Percentiles rank a stretch among this genome's conserved stretches.
Evolutionary conservation across 192 early-diverging fungal genomes (phyloP).

Genomic region (Linnemannia hyalina): DNA sequence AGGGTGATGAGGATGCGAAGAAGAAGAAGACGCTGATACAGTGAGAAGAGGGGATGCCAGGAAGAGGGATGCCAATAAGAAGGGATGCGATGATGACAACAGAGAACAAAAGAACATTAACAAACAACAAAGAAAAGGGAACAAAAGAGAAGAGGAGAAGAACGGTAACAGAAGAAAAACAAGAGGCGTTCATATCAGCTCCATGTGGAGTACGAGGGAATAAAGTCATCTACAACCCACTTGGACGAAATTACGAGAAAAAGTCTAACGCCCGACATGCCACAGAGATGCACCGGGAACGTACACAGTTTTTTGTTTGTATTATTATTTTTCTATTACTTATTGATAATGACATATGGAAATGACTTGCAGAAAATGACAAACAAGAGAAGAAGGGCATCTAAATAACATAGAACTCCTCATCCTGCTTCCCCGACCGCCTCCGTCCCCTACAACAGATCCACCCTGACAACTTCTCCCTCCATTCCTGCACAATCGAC

Average conservation of each 20-base stretch:
- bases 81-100: neutral
- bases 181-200: too few species aligned
- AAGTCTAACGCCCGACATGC: too few species aligned
- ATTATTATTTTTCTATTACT: too few species aligned
- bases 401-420: constrained; percentile 61
- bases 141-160: neutral
- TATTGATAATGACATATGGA: too few species aligned
- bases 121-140: neutral
- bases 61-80: neutral
- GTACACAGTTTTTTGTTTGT: too few species aligned
- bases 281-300: too few species aligned
- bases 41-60: neutral
- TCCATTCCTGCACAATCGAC: constrained; percentile 59
- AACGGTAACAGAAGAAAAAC: neutral
- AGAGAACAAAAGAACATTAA: neutral
- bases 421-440: constrained; percentile 35
- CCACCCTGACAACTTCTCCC: constrained; percentile 55
- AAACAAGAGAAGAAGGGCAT: neutral
- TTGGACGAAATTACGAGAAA: too few species aligned
- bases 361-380: too few species aligned
- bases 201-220: too few species aligned
- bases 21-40: neutral
- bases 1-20: neutral
- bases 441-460: constrained; percentile 25
- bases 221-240: too few species aligned